Conservation (phyloP, 1,284 basidiomycete species). For the Trichosporon ovoides region DNA sequence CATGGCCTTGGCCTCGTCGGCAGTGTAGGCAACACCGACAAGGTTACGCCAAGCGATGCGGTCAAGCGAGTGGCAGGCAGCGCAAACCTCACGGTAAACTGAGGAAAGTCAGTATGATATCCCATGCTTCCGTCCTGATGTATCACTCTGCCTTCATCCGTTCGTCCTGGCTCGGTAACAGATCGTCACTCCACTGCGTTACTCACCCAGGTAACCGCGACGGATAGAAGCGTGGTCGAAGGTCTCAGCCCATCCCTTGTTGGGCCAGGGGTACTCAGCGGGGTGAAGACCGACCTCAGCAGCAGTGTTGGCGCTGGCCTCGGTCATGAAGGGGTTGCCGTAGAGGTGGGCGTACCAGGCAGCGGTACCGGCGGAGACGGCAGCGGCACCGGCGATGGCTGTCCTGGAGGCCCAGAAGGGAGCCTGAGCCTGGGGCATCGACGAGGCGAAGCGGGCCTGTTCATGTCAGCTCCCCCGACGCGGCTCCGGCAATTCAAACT, state of each 20-base stretch:
- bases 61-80: conserved; percentile 97
- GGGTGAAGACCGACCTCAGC: conserved; percentile 95
- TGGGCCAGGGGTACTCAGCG: conserved; percentile 80
- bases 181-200: no score
- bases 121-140: neutral
- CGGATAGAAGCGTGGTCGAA: conserved; percentile 94
- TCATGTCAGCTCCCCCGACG: conserved; percentile 8
- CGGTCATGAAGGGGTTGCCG: conserved; percentile 79
- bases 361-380: conserved; percentile 77
- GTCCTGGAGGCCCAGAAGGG: conserved; percentile 59
- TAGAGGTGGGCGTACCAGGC: conserved; percentile 96
- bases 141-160: neutral
- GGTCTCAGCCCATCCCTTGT: conserved; percentile 78
- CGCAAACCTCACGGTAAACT: conserved; percentile 98
- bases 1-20: conserved; percentile 83
- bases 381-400: conserved; percentile 69
- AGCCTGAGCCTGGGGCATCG: conserved; percentile 24
- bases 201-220: conserved; percentile 74
- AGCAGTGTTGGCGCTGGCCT: conserved; percentile 82
- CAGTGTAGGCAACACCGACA: conserved; percentile 95
- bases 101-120: conserved; percentile 1
- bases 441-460: conserved; percentile 42
- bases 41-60: conserved; percentile 99
- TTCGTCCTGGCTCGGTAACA: no score
- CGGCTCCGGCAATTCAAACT: neutral